Conservation (phyloP, 176 grass and related monocot genomes). For the Saccharum officinarum region DNA sequence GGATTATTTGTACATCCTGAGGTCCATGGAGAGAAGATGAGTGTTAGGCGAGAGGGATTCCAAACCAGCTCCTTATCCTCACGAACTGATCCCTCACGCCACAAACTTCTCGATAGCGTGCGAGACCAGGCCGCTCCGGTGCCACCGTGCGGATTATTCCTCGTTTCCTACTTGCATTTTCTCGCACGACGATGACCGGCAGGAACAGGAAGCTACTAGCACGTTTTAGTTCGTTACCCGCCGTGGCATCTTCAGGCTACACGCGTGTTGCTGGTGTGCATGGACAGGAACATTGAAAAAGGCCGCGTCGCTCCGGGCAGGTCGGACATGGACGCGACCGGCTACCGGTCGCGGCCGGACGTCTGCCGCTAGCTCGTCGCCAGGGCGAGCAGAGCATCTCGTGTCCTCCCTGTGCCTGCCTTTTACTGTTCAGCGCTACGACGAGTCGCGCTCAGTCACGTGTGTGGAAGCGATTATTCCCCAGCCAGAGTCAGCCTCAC, state of each 20-base stretch:
- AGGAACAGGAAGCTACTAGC: neutral
- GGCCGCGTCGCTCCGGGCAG: neutral
- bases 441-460: neutral
- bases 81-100: neutral
- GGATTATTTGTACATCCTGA: neutral
- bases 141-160: neutral
- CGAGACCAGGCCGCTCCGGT: neutral
- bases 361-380: neutral
- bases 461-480: slow-evolving; percentile 32
- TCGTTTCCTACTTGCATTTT: neutral
- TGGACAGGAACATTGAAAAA: neutral
- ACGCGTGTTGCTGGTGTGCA: neutral
- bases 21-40: neutral
- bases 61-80: neutral
- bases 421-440: neutral
- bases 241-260: neutral
- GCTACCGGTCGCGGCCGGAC: neutral
- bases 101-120: slow-evolving; percentile 4
- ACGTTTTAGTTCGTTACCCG: neutral
- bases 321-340: neutral
- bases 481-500: neutral
- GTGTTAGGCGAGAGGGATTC: neutral
- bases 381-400: neutral
- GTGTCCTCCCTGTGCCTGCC: no score
- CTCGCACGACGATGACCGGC: neutral